Evolutionary conservation across 1,139 yeast species (phyloP), one percentile per base, ranked within the genome.

Genomic region (Lodderomyces orthopsilosis): DNA sequence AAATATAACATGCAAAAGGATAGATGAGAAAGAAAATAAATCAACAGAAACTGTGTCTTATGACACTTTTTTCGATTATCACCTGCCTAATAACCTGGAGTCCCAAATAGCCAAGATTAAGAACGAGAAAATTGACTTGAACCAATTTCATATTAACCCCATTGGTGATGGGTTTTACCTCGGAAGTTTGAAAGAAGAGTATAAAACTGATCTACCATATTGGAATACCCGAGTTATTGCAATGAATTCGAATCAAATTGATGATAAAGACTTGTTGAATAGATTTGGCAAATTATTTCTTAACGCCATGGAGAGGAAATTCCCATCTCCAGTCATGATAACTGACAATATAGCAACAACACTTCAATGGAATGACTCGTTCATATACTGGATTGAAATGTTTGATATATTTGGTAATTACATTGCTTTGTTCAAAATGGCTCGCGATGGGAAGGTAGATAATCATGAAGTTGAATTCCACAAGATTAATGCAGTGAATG

Each of bases 1-100:
- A 17, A 70, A 71, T 35, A 65, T 80, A 13, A 62, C 55, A 4
- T 81, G 86, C 54, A 66, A 66, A 41, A 56, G 54, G 19, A 55
- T 77, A 17, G 56, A 58, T 14, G 54, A 49, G 7, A 55, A 52
- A 6, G 19, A 32, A 30, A 51, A 43, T 14, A 52, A 48, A 2
- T 54, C 23, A 7, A 41, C 41, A 7, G 46, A 40, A 26, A 42
- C 40, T n/a, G 41, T 43, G 13, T 38, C 37, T 3, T 42, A 36
- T 27, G 44, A 46, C 9, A 51, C 46, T 24, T 51, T 53, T 41
- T 46, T 47, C 24, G 37, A 41, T 12, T 54, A 42, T 32, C 39
- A 40, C 7, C 45, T 44, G 7, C 30, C 34, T 13, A 21, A n/a
- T n/a, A n/a, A 36, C 3, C 47, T 50, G 10, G 40, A 37, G 9